phyloP scores from a whole-genome alignment of 1,284 basidiomycete species.

The Malassezia restricta region DNA sequence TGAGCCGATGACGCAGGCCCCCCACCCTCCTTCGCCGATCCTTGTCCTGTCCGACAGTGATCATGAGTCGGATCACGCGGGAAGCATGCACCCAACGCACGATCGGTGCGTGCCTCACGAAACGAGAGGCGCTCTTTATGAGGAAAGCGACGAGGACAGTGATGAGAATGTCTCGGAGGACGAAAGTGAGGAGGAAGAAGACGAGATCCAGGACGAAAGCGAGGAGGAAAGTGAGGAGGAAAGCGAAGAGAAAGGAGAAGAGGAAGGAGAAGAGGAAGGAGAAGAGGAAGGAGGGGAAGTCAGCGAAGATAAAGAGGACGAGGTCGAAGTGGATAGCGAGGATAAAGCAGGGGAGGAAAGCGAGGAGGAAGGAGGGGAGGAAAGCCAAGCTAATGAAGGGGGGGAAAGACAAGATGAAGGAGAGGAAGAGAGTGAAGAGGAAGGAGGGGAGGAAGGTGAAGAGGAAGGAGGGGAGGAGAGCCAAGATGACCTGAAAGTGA shows the following conservation, averaged over 20 bases:
- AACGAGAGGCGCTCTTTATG: too few species aligned
- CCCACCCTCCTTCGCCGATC: not conserved
- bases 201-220: not conserved
- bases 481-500: too few species aligned
- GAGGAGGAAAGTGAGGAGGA: not conserved
- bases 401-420: not conserved
- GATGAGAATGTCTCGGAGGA: not conserved
- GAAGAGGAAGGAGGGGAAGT: not conserved
- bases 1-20: not conserved
- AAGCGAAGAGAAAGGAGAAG: not conserved
- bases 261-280: not conserved
- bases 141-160: not conserved
- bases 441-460: not conserved
- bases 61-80: not conserved
- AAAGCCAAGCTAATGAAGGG: not conserved
- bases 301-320: not conserved
- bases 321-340: not conserved
- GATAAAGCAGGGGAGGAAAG: not conserved
- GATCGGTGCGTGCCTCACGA: not conserved
- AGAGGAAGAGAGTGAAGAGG: not conserved
- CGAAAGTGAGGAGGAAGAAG: not conserved
- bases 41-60: constrained; percentile 4
- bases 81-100: not conserved
- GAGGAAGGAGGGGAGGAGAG: not conserved
- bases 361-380: not conserved